phyloP scores from a whole-genome alignment of 805 yeast genomes.

The Scheffersomyces ergatensis region DNA sequence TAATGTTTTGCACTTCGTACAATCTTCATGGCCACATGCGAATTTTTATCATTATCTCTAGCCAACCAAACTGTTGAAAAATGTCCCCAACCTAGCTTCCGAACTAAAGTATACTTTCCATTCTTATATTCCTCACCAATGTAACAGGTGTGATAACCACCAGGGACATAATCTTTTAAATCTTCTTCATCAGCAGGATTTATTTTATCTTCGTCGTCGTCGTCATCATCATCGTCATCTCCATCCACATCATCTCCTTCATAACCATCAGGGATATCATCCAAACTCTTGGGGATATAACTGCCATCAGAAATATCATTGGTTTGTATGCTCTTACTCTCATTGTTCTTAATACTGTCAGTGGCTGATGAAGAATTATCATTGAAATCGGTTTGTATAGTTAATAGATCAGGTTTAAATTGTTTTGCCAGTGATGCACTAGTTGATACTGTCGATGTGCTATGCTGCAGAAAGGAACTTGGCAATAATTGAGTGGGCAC shows the following conservation, averaged over 20 bases:
- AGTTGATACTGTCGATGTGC: conserved; percentile 28
- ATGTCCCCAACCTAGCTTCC: conserved; percentile 99
- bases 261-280: not conserved
- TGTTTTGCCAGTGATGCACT: conserved; percentile 31
- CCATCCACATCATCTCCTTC: conserved; percentile 12
- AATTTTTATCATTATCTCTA: conserved; percentile 47
- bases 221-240: conserved; percentile 22
- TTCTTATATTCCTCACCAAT: conserved; percentile 83
- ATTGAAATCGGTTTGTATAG: conserved; percentile 34
- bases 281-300: not conserved
- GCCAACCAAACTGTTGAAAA: conserved; percentile 96
- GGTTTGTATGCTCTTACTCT: not conserved
- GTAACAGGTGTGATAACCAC: conserved; percentile 94
- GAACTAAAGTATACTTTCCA: conserved; percentile 71
- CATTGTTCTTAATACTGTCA: not conserved
- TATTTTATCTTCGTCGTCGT: conserved; percentile 21
- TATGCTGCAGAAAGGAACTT: conserved; percentile 17
- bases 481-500: conserved; percentile 18
- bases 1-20: conserved; percentile 89
- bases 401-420: conserved; percentile 35
- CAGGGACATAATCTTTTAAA: conserved; percentile 77
- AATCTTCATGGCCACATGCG: conserved; percentile 91
- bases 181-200: conserved; percentile 74
- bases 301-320: not conserved
- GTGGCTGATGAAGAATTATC: not conserved